phyloP scores from a whole-genome alignment of 805 yeast species.

The Hanseniaspora pseudoguilliermondii region DNA sequence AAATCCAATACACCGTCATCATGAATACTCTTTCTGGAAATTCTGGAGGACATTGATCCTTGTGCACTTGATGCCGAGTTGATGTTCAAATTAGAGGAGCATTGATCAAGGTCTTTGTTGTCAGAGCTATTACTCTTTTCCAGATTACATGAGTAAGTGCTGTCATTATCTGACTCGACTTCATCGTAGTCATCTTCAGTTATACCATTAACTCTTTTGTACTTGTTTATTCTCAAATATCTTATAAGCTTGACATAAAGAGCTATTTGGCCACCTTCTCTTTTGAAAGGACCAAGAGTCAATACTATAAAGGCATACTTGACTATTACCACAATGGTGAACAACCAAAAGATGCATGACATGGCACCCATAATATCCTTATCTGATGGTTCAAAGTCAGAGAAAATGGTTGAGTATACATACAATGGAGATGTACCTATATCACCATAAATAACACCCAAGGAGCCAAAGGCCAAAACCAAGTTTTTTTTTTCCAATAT shows the following conservation, averaged over 20 bases:
- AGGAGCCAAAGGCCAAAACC: conserved; percentile 17
- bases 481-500: not conserved
- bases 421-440: conserved; percentile 52
- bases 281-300: conserved; percentile 40
- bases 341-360: conserved; percentile 43
- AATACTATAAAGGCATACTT: conserved; percentile 42
- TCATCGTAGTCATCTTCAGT: conserved; percentile 26
- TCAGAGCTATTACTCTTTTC: not conserved
- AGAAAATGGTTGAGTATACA: conserved; percentile 31
- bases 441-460: conserved; percentile 56
- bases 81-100: not conserved
- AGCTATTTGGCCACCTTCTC: conserved; percentile 57
- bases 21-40: conserved; percentile 13
- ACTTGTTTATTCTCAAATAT: conserved; percentile 33
- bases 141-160: not conserved
- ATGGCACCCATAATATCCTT: conserved; percentile 38
- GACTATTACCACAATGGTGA: conserved; percentile 39
- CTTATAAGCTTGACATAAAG: conserved; percentile 46
- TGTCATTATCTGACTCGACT: not conserved
- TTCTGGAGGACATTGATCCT: conserved; percentile 3
- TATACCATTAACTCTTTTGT: conserved; percentile 31
- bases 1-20: conserved; percentile 1
- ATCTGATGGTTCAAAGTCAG: conserved; percentile 24
- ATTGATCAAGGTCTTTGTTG: not conserved
- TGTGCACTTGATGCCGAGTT: not conserved